phyloP scores from a whole-genome alignment of 1,284 basidiomycete genomes.

The Cryptococcus sp. region DNA sequence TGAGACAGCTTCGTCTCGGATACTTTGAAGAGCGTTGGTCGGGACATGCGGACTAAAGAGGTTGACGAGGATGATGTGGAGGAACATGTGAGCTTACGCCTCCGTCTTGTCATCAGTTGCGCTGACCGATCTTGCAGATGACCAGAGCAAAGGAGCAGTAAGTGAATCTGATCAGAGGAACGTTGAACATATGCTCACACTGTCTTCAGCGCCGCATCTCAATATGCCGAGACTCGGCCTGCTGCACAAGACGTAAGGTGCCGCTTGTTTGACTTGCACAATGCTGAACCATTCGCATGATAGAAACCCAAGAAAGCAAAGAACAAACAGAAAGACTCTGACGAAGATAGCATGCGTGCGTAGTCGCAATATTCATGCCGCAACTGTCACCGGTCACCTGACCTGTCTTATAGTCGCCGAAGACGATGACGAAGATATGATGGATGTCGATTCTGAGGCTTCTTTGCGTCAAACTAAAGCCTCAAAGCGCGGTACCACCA shows the following conservation, averaged over 20 bases:
- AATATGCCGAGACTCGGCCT: slow-evolving; percentile 20
- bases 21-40: slow-evolving; percentile 62
- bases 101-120: background rate
- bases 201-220: slow-evolving; percentile 24
- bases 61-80: slow-evolving; percentile 70
- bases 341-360: slow-evolving; percentile 77
- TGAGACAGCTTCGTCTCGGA: slow-evolving; percentile 65
- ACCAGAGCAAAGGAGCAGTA: slow-evolving; percentile 71
- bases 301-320: slow-evolving; percentile 57
- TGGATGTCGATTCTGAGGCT: slow-evolving; percentile 50
- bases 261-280: background rate
- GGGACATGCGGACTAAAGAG: slow-evolving; percentile 57
- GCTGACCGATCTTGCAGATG: slow-evolving; percentile 58
- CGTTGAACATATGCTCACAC: slow-evolving; percentile 3
- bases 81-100: slow-evolving; percentile 58
- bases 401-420: slow-evolving; percentile 17
- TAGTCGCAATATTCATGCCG: background rate
- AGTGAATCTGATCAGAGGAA: slow-evolving; percentile 22
- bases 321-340: slow-evolving; percentile 60
- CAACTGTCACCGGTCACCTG: background rate
- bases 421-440: slow-evolving; percentile 40
- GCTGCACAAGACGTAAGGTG: slow-evolving; percentile 20
- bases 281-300: slow-evolving; percentile 28
- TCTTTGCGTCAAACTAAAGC: slow-evolving; percentile 51
- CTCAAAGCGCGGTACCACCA: slow-evolving; percentile 35